Percentiles rank a stretch among this genome's conserved stretches.
Evolutionary conservation across 2,329 filamentous ascomycete species (phyloP).

Genomic region (Xylariaceae sp.): DNA sequence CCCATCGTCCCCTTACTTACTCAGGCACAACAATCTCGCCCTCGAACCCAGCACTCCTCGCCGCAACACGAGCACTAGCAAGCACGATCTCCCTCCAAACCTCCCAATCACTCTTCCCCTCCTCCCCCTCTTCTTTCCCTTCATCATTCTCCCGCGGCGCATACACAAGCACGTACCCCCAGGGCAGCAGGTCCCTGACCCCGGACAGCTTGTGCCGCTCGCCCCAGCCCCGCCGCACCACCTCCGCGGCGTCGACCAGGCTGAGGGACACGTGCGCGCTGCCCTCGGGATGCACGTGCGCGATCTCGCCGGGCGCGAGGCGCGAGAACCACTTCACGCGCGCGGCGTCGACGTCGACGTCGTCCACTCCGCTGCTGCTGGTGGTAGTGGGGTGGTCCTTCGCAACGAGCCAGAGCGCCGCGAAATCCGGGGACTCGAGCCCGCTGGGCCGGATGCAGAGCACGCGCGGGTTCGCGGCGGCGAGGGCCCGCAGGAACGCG

Average conservation of each 20-base stretch:
- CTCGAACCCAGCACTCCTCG: conserved; percentile 25
- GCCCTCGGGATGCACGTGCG: conserved; percentile 48
- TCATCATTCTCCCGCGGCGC: conserved; percentile 47
- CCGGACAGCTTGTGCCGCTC: conserved; percentile 47
- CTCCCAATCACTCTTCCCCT: conserved; percentile 43
- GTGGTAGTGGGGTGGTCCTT: neutral
- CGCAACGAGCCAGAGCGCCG: conserved; percentile 41
- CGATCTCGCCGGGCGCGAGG: conserved; percentile 41
- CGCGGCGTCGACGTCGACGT: neutral
- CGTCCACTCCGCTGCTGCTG: neutral
- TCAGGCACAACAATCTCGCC: conserved; percentile 29
- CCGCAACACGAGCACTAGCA: conserved; percentile 32
- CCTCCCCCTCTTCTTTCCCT: no score
- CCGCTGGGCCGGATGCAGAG: conserved; percentile 37
- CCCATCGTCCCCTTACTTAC: neutral
- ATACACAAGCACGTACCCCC: conserved; percentile 49
- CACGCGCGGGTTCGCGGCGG: conserved; percentile 36
- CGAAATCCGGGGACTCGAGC: conserved; percentile 42
- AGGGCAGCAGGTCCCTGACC: conserved; percentile 36
- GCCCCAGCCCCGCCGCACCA: conserved; percentile 47
- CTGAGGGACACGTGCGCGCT: conserved; percentile 48
- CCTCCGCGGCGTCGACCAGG: conserved; percentile 45
- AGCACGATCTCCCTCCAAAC: conserved; percentile 37
- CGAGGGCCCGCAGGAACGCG: conserved; percentile 34
- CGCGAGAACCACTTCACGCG: conserved; percentile 23